These are phyloP conservation scores for Pseudogymnoascus sp. DNA, from an alignment of 2,329 filamentous ascomycete species.

Conservation along the genomic window DNA sequence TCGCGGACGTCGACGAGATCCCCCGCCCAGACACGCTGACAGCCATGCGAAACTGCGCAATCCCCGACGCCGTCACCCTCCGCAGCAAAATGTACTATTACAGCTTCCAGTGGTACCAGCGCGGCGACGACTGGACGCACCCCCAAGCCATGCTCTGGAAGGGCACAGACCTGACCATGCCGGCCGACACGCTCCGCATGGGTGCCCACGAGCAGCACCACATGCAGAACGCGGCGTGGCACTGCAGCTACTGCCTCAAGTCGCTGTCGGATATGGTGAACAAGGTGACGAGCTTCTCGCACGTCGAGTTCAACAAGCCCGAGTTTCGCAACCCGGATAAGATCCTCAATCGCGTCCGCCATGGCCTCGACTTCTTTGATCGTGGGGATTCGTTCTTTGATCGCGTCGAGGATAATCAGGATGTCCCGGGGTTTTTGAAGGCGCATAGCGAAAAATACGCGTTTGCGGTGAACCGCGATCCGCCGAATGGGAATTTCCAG, in stretches of 20 bases:
- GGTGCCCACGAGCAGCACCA: conserved; percentile 21
- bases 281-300: conserved; percentile 39
- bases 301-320: conserved; percentile 33
- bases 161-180: conserved; percentile 31
- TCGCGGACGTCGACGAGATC: conserved; percentile 42
- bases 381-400: conserved; percentile 29
- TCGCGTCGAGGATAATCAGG: conserved; percentile 34
- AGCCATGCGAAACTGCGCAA: conserved; percentile 31
- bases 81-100: conserved; percentile 34
- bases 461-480: conserved; percentile 22
- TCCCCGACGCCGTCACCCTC: conserved; percentile 29
- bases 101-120: conserved; percentile 32
- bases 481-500: conserved; percentile 19
- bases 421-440: conserved; percentile 37
- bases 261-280: conserved; percentile 35
- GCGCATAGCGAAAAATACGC: conserved; percentile 16
- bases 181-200: conserved; percentile 35
- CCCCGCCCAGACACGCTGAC: conserved; percentile 30
- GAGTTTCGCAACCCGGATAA: conserved; percentile 34
- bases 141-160: conserved; percentile 39
- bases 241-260: conserved; percentile 39
- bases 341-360: conserved; percentile 36
- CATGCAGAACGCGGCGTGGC: conserved; percentile 37
- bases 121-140: conserved; percentile 34
- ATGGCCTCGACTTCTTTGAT: conserved; percentile 38